Conservation (phyloP, 139 green algal species). For the Haematococcus lacustris region DNA sequence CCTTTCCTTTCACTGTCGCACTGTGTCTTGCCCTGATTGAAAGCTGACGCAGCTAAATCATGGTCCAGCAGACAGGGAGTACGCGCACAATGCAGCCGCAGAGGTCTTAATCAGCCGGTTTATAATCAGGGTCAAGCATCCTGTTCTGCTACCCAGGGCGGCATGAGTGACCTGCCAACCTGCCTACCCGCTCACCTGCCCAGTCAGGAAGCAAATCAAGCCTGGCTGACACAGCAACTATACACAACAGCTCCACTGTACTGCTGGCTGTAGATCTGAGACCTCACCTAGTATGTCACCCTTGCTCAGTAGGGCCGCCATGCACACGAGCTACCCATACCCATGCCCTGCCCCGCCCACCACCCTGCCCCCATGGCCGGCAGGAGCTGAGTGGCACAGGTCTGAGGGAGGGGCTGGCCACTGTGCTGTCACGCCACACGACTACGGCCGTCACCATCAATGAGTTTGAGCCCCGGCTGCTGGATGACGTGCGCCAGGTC, state of each 20-base stretch:
- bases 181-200: too few relatives aligned
- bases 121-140: too few relatives aligned
- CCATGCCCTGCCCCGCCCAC: background rate
- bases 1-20: too few relatives aligned
- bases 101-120: too few relatives aligned
- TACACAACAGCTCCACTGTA: background rate
- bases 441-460: slow-evolving; percentile 74
- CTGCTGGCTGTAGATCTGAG: background rate
- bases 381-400: background rate
- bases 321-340: background rate
- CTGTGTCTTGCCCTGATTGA: too few relatives aligned
- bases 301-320: background rate
- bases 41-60: too few relatives aligned
- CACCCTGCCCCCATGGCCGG: background rate
- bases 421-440: slow-evolving; percentile 61
- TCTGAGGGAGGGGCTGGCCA: slow-evolving; percentile 38
- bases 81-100: too few relatives aligned
- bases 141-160: too few relatives aligned
- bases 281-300: too few relatives aligned
- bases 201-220: too few relatives aligned
- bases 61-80: too few relatives aligned
- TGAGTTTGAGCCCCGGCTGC: slow-evolving; percentile 57
- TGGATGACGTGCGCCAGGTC: slow-evolving; percentile 73
- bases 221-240: background rate
- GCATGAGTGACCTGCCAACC: too few relatives aligned